Evolutionary conservation across 2,329 filamentous ascomycete genomes (phyloP).

Genomic region (Apiospora malaysiana): DNA sequence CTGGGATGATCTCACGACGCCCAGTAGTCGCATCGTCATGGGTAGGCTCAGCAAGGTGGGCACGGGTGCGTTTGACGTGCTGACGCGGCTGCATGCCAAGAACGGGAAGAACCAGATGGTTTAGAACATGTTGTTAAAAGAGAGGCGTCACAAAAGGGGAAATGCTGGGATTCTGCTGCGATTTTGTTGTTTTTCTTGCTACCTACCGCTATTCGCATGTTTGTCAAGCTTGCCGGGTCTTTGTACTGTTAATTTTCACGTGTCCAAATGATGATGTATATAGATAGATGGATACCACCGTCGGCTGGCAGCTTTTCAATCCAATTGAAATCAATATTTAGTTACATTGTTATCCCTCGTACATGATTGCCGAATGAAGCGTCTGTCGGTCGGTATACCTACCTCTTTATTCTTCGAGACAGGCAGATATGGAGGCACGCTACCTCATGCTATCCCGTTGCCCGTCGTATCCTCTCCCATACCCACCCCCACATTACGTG

Average conservation of each 20-base stretch:
- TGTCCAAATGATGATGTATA: conserved; percentile 16
- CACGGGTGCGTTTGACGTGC: conserved; percentile 90
- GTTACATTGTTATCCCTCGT: background rate
- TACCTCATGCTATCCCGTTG: too few species aligned
- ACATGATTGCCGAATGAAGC: too few species aligned
- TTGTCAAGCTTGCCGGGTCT: conserved; percentile 10
- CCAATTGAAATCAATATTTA: background rate
- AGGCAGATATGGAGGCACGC: too few species aligned
- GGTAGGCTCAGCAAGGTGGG: conserved; percentile 83
- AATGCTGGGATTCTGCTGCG: background rate
- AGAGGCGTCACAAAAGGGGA: conserved; percentile 13
- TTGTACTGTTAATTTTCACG: conserved; percentile 11
- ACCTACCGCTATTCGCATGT: background rate
- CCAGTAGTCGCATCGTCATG: conserved; percentile 87
- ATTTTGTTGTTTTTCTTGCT: too few species aligned
- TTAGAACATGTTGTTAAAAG: background rate
- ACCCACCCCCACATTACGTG: too few species aligned
- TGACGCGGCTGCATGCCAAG: conserved; percentile 65
- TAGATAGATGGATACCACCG: conserved; percentile 20
- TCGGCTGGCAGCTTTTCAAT: conserved; percentile 17
- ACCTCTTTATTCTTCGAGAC: too few species aligned
- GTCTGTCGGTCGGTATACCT: too few species aligned
- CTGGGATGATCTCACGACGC: conserved; percentile 84
- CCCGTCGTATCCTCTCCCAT: too few species aligned
- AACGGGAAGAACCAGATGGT: conserved; percentile 45